Percentiles rank a stretch among this genome's conserved stretches.
Conservation (phyloP, 2,329 filamentous ascomycete species). For the Albophoma yamanashiensis region DNA sequence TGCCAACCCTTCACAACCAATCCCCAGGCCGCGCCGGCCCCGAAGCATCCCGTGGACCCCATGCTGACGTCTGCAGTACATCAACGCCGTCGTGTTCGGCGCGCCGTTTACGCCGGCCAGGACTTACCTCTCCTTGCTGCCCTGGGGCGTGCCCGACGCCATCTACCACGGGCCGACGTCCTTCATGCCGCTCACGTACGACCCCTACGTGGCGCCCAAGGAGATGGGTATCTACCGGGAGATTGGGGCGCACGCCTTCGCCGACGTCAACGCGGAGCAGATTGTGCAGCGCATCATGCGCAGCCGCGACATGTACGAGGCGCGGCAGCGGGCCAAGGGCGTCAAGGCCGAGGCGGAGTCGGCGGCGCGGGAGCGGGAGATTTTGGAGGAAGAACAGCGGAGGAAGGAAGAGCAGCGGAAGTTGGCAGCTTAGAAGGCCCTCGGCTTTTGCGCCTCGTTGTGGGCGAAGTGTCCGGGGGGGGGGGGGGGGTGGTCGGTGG, state of each 20-base stretch:
- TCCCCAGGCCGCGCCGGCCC: neutral
- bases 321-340: conserved; percentile 80
- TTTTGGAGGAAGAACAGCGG: conserved; percentile 48
- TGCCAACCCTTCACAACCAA: neutral
- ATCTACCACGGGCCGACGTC: conserved; percentile 96
- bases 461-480: neutral
- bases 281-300: conserved; percentile 88
- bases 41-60: neutral
- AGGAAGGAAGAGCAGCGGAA: conserved; percentile 32
- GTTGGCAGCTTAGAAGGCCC: conserved; percentile 5
- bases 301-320: conserved; percentile 81
- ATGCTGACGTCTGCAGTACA: conserved; percentile 45
- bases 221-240: conserved; percentile 75
- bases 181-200: conserved; percentile 73
- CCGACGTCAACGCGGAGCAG: conserved; percentile 80
- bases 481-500: too few relatives aligned
- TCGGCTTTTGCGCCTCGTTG: neutral
- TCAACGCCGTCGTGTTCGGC: conserved; percentile 79
- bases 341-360: conserved; percentile 73
- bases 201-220: conserved; percentile 74
- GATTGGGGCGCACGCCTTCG: conserved; percentile 66
- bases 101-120: conserved; percentile 81
- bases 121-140: conserved; percentile 64
- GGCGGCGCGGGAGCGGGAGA: conserved; percentile 50
- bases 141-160: conserved; percentile 61